phyloP scores from a whole-genome alignment of 2,329 filamentous ascomycete genomes.

The Fusarium sp. region DNA sequence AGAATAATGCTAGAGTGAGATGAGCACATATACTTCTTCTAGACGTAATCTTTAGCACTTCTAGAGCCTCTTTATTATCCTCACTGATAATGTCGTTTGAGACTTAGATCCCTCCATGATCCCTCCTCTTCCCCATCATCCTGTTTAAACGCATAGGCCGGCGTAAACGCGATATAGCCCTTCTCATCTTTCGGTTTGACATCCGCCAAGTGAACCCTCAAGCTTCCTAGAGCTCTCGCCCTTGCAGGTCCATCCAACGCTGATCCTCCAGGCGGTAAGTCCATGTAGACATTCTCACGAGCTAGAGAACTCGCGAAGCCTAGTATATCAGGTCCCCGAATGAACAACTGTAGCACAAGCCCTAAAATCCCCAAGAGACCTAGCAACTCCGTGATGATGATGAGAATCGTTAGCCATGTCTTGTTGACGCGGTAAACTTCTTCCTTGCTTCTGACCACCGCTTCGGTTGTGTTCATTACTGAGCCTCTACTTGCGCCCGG shows the following conservation, averaged over 20 bases:
- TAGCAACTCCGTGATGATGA: slow-evolving; percentile 4
- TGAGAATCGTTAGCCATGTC: not conserved
- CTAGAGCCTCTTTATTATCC: too few species aligned
- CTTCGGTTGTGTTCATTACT: too few species aligned
- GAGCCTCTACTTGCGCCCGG: too few species aligned
- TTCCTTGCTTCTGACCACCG: rapidly evolving
- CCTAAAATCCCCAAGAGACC: slow-evolving; percentile 1
- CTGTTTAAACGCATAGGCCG: too few species aligned
- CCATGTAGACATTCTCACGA: slow-evolving; percentile 12
- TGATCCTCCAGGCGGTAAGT: slow-evolving; percentile 5
- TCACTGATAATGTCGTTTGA: too few species aligned
- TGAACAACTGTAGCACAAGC: not conserved
- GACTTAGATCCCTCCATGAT: too few species aligned
- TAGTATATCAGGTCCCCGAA: slow-evolving; percentile 19
- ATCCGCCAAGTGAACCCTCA: slow-evolving; percentile 19
- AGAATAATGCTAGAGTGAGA: too few species aligned
- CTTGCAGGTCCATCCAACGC: slow-evolving; percentile 10
- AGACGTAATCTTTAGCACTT: too few species aligned
- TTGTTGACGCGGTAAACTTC: rapidly evolving
- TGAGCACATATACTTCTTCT: too few species aligned
- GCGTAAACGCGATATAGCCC: slow-evolving; percentile 10
- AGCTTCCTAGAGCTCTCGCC: not conserved
- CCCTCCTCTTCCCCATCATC: too few species aligned
- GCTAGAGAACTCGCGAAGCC: slow-evolving; percentile 26
- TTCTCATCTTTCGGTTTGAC: not conserved